Evolutionary conservation across 257 asterid species (phyloP), one percentile per base, ranked within the genome.

Genomic region (Nemophila menziesii): DNA sequence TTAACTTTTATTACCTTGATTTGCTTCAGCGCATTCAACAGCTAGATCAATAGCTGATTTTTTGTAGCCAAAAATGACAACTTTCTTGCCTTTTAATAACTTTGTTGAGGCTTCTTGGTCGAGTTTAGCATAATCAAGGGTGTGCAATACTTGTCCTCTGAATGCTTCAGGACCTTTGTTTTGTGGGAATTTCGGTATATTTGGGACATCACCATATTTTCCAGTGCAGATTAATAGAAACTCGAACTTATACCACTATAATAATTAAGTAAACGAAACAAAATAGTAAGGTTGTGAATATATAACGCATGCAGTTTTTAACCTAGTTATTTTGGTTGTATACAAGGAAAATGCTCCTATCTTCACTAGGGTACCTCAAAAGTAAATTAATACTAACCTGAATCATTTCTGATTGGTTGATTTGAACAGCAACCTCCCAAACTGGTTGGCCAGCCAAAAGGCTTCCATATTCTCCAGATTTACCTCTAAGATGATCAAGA

Each of bases 11-110:
- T 41, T 75, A 86, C 94, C 96, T 79, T 82, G 82, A 62, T 86
- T 86, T 19, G 80, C 92, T 62, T 77, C 69, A 4, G 94, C 87
- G 54, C 94, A 86, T 71, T 82, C 96, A 43, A 82, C 80, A 2
- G 94, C 96, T 46, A 86, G 63, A 65, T 86, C 96, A 45, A 86
- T 82, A 3, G 80, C 93, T 2, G 94, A 86, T 74, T 86, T 86
- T 66, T 86, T 86, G 67, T 79, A 86, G 18, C 94, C 96, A 16
- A 86, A 56, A 16, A 86, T 68, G 1, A 70, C 82, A 2, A 86
- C 94, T 49, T 79, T 82, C 56, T 74, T 77, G 43, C 63, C 87
- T 56, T 70, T 60, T 8, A 86, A 48, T 46, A 82, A 46, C 21
- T 52, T 22, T 7, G 67, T 57, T 2, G 85, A 63, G 39, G 69